These are phyloP conservation scores for Nicotiana benthamiana DNA, from an alignment of 257 asterid species.

Conservation along the genomic window DNA sequence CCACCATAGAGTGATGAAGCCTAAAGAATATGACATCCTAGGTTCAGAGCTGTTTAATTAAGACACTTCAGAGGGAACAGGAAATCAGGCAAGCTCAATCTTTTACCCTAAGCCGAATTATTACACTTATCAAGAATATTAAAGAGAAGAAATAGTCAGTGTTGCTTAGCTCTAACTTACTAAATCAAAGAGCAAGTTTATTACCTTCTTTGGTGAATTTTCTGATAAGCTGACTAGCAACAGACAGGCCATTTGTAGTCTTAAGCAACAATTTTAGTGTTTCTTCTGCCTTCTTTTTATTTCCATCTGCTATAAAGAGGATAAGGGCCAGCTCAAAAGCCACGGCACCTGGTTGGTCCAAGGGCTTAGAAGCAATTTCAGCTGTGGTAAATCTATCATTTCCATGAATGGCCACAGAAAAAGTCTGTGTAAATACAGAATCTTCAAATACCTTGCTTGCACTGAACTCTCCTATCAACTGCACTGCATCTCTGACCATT, in stretches of 20 bases:
- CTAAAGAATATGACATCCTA: neutral
- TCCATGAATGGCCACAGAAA: constrained; percentile 37
- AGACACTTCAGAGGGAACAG: neutral
- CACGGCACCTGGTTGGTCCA: constrained; percentile 28
- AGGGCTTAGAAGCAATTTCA: constrained; percentile 25
- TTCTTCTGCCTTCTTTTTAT: constrained; percentile 31
- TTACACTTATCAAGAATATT: neutral
- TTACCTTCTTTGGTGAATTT: constrained; percentile 64
- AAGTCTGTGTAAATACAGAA: constrained; percentile 33
- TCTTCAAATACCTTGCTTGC: constrained; percentile 26
- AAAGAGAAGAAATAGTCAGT: neutral
- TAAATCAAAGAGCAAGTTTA: neutral
- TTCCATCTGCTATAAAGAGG: constrained; percentile 46
- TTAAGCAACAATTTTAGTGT: constrained; percentile 42
- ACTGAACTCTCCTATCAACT: constrained; percentile 44
- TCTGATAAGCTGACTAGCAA: constrained; percentile 53
- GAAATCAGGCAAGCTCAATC: neutral
- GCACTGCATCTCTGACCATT: constrained; percentile 53
- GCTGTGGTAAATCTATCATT: constrained; percentile 18
- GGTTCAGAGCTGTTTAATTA: neutral
- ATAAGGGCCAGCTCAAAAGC: constrained; percentile 56
- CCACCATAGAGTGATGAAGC: neutral
- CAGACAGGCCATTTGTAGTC: constrained; percentile 46
- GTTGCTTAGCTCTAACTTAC: neutral
- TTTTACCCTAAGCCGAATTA: neutral